Evolutionary conservation across 306 rosid genomes (phyloP), one percentile per base, ranked within the genome.

Genomic region (Casuarina equisetifolia): DNA sequence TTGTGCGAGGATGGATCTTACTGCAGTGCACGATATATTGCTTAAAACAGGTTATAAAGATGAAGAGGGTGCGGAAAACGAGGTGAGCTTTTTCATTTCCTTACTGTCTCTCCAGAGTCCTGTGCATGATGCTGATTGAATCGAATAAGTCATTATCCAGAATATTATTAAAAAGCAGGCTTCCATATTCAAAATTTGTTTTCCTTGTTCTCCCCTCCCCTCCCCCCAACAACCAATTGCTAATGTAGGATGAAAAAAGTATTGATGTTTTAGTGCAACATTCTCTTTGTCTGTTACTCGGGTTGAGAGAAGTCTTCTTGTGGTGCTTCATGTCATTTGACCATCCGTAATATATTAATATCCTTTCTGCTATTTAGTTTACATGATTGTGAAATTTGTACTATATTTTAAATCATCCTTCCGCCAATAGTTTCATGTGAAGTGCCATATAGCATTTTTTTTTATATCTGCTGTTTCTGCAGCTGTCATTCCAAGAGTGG

Each of bases 401-500:
- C 6, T 4, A 12, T 61, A 35, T 36, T 35, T 32, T 61, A 35
- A 58, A 3, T 36, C 69, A 62, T 62, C n/a, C 20, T 63, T 16
- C 46, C 6, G 0, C 70, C 0, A 36, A 64, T 39, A 38, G 15
- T 9, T 64, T 39, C 39, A 64, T 64, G 19, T 0, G 70, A 64
- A 11, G 32, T 39, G 46, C 17, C 17, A 39, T 7, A 16, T 66
- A 5, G 36, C 32, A 25, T 36, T 53, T 76, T 61, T 79, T 6
- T 74, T 63, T 20, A 52, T 63, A 51, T 36, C 25, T 79, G 61
- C 44, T 77, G 2, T 52, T 15, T 62, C 5, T 84, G 83, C 86
- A 94, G 97, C 95, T 94, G 74, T 94, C 98, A 63, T 94, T 94
- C 83, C 98, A 94, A 92, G 98, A 94, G 69, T 94, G 98, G 97